Base-by-base conservation (phyloP, 2,329 filamentous ascomycete genomes). In the Biscogniauxia marginata region DNA sequence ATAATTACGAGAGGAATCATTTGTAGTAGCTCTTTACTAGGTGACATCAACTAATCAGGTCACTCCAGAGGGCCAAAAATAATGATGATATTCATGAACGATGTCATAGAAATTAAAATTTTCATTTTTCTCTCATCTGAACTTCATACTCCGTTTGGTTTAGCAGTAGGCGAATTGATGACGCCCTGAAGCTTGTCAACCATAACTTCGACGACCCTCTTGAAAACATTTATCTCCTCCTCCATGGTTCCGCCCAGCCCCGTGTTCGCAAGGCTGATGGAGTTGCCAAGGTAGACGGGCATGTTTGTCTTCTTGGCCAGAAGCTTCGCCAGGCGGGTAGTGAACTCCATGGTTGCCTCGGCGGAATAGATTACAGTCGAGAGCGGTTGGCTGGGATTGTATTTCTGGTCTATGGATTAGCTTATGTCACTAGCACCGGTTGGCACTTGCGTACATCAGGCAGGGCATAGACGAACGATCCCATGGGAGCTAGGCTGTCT, bases 401-500 rank as follows among this genome's bases (percentile, higher is more conserved):
- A 78, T 70, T 73, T 76, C 81, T 84, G 25, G 16, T 11, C 3
- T 18, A 2, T 7, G n/a, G 30, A 25, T 46, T 57, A 21, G 55
- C 46, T 55, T 24, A 50, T 18, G 47, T 58, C 54, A 63, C 51
- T 20, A n/a, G n/a, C n/a, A n/a, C n/a, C 16, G 39, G 21, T 19
- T 7, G 45, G 45, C 19, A 53, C 22, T 22, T 13, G 71, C 77
- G 66, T 77, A 96, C 95, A 75, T 96, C 89, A 16, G 95, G 93
- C 71, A 99, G 84, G 2, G 93, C 90, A 71, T 96, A 98, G 47
- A 98, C 90, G 69, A 98, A 93, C 50, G 91, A 96, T 3, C 95
- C 93, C 74, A 98, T 81, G 50, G 82, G 77, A 44, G 82, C 76
- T 7, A 79, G 70, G 7, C 73, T 69, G 11, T 75, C 75, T n/a